Percentiles rank a stretch among this genome's conserved stretches.
These are phyloP conservation scores for Verticillium albo-atrum DNA, from an alignment of 2,329 filamentous ascomycete genomes.

Conservation along the genomic window DNA sequence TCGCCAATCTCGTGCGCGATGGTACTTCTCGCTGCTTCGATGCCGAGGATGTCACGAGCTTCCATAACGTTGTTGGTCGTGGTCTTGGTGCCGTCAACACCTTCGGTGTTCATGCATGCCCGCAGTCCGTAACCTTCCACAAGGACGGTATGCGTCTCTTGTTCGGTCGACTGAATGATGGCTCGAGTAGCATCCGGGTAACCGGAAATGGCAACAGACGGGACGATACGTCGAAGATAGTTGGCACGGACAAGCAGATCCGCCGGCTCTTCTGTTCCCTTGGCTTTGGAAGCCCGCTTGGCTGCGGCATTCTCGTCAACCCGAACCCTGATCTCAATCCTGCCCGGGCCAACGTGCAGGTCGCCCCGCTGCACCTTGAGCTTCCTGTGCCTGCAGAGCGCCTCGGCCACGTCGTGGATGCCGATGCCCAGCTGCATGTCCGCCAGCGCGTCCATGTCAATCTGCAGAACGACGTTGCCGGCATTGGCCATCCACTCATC, in stretches of 20 bases:
- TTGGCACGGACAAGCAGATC: slow-evolving; percentile 73
- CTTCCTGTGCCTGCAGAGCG: slow-evolving; percentile 78
- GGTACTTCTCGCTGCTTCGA: slow-evolving; percentile 86
- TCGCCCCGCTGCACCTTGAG: slow-evolving; percentile 69
- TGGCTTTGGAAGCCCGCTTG: slow-evolving; percentile 42
- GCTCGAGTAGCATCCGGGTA: slow-evolving; percentile 82
- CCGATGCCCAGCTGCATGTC: slow-evolving; percentile 78
- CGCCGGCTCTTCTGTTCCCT: slow-evolving; percentile 33
- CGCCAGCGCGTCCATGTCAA: slow-evolving; percentile 74
- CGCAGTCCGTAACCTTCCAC: slow-evolving; percentile 93
- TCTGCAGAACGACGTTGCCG: slow-evolving; percentile 73
- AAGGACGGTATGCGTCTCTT: slow-evolving; percentile 66
- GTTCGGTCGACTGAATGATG: slow-evolving; percentile 79
- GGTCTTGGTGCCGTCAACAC: slow-evolving; percentile 73
- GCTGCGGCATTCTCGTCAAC: slow-evolving; percentile 46
- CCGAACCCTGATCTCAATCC: slow-evolving; percentile 70
- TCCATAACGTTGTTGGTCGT: slow-evolving; percentile 89
- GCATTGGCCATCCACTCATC: slow-evolving; percentile 80
- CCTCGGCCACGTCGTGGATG: slow-evolving; percentile 65
- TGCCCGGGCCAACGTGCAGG: slow-evolving; percentile 55
- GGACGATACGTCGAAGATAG: slow-evolving; percentile 76
- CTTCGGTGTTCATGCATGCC: slow-evolving; percentile 88
- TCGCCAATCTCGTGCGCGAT: slow-evolving; percentile 83
- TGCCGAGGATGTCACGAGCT: slow-evolving; percentile 79
- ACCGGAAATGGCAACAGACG: slow-evolving; percentile 81